These are phyloP conservation scores for Septoria linicola DNA, from an alignment of 2,329 filamentous ascomycete species.

Conservation along the genomic window DNA sequence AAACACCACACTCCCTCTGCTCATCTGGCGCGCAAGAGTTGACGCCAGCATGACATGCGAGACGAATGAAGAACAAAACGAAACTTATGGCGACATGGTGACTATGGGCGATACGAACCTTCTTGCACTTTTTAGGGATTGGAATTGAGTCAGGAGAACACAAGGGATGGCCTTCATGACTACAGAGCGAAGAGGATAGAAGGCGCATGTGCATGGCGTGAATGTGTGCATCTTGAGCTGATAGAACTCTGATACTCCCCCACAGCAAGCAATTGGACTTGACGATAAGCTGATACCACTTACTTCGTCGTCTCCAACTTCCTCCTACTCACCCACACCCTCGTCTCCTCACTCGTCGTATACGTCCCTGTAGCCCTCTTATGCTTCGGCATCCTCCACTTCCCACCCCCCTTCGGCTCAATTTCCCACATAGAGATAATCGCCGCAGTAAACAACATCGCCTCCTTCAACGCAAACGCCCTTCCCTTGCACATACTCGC, in stretches of 20 bases:
- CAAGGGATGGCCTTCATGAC: too few relatives aligned
- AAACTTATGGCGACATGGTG: conserved; percentile 3
- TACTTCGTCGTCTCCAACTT: too few relatives aligned
- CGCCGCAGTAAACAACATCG: conserved; percentile 52
- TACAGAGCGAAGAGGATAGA: too few relatives aligned
- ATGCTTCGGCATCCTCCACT: conserved; percentile 54
- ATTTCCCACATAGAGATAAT: conserved; percentile 59
- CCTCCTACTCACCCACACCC: conserved; percentile 52
- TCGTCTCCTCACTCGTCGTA: conserved; percentile 53
- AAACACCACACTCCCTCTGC: background rate
- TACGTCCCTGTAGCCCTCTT: conserved; percentile 51
- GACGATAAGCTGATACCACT: too few relatives aligned
- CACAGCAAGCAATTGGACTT: too few relatives aligned
- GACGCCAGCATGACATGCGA: conserved; percentile 7
- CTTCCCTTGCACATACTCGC: conserved; percentile 51
- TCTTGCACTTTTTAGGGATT: conserved; percentile 2
- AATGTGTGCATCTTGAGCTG: too few relatives aligned
- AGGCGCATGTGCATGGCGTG: too few relatives aligned
- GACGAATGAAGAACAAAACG: background rate
- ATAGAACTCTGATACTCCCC: too few relatives aligned
- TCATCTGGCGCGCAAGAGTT: conserved; percentile 11
- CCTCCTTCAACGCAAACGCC: conserved; percentile 52
- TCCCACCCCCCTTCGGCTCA: conserved; percentile 45
- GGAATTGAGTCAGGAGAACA: too few relatives aligned
- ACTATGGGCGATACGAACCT: background rate